These are phyloP conservation scores for Triticum urartu DNA, from an alignment of 176 grass and related monocot species.

Conservation along the genomic window DNA sequence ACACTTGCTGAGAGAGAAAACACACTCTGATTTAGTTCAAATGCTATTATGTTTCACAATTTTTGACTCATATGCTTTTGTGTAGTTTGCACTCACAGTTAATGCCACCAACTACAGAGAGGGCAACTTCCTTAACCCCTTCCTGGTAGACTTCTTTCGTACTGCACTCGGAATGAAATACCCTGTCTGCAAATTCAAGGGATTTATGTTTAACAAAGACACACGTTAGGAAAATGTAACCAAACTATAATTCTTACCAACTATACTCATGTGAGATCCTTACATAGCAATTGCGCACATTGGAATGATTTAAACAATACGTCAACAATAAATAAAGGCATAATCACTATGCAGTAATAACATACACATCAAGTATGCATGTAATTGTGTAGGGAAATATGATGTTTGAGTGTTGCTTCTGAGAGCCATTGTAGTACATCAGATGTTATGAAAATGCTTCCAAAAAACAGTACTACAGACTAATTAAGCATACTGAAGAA, in stretches of 20 bases:
- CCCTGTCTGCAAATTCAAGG: conserved; percentile 60
- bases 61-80: not conserved
- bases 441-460: not conserved
- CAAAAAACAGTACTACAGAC: not conserved
- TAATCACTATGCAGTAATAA: not conserved
- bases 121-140: conserved; percentile 88
- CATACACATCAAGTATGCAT: not conserved
- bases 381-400: not conserved
- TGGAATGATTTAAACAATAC: not conserved
- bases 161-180: conserved; percentile 72
- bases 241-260: not conserved
- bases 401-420: not conserved
- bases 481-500: conserved; percentile 5
- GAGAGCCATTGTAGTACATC: not conserved
- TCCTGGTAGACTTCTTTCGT: conserved; percentile 86
- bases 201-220: conserved; percentile 17
- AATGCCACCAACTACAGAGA: conserved; percentile 90
- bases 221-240: not conserved
- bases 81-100: conserved; percentile 69
- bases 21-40: conserved; percentile 24
- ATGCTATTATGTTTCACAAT: not conserved
- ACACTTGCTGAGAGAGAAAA: conserved; percentile 69
- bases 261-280: conserved; percentile 24
- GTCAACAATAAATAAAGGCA: not conserved
- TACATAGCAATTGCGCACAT: conserved; percentile 3